Conservation (phyloP, 108 stramenopile genomes). For the Bacterosira constricta region DNA sequence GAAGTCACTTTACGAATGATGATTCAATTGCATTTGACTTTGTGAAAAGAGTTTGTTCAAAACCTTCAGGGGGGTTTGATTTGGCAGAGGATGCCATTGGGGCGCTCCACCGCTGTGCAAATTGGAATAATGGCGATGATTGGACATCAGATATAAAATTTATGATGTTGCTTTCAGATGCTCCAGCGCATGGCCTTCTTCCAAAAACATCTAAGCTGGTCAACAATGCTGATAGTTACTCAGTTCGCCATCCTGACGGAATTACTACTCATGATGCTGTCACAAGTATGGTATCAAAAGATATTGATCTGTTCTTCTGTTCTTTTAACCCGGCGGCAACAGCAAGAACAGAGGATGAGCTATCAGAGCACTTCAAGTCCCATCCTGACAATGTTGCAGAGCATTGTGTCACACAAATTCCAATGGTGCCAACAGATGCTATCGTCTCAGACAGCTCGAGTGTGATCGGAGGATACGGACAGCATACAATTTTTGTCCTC, state of each 20-base stretch:
- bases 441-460: background rate
- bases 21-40: constrained; percentile 7
- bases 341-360: constrained; percentile 43
- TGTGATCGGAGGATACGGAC: background rate
- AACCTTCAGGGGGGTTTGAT: constrained; percentile 54
- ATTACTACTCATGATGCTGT: constrained; percentile 41
- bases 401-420: constrained; percentile 33
- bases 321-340: constrained; percentile 64
- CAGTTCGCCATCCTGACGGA: constrained; percentile 52
- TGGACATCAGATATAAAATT: constrained; percentile 59
- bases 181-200: constrained; percentile 59
- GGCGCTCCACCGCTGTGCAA: constrained; percentile 49
- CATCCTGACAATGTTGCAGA: constrained; percentile 50
- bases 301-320: constrained; percentile 61
- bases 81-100: constrained; percentile 62
- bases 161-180: constrained; percentile 59
- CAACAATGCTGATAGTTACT: constrained; percentile 44
- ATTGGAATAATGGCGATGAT: constrained; percentile 46
- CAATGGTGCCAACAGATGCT: constrained; percentile 45
- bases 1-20: constrained; percentile 53
- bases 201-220: background rate
- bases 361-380: constrained; percentile 26
- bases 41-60: constrained; percentile 9
- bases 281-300: constrained; percentile 40
- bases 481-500: constrained; percentile 64